These are phyloP conservation scores for Paracorniculantispora psalliotae DNA, from an alignment of 2,329 filamentous ascomycete species.

Conservation along the genomic window DNA sequence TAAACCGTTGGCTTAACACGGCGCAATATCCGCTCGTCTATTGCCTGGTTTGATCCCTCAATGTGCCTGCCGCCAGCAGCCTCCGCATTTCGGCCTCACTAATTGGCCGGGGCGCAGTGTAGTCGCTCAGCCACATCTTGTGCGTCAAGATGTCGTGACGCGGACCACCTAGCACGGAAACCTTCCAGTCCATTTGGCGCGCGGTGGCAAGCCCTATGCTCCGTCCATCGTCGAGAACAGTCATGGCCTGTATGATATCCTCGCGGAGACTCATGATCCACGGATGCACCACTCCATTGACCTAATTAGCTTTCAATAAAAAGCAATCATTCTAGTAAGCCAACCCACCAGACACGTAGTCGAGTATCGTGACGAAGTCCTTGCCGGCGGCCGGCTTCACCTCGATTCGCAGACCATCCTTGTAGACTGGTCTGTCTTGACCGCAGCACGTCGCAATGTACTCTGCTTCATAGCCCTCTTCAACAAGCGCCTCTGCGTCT, in stretches of 20 bases:
- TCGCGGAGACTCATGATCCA: constrained; percentile 8
- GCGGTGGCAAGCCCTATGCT: too few relatives aligned
- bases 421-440: constrained; percentile 21
- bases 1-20: too few relatives aligned
- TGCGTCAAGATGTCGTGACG: background rate
- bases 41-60: too few relatives aligned
- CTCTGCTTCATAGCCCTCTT: constrained; percentile 18
- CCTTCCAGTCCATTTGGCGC: background rate
- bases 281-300: constrained; percentile 5
- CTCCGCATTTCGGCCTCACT: background rate
- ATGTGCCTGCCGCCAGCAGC: background rate
- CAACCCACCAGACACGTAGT: constrained; percentile 8
- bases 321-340: background rate
- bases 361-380: constrained; percentile 24
- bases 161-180: background rate
- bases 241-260: constrained; percentile 7
- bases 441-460: constrained; percentile 23
- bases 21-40: too few relatives aligned
- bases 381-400: constrained; percentile 21
- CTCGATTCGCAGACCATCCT: constrained; percentile 18
- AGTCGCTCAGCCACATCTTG: constrained; percentile 1
- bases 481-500: constrained; percentile 18
- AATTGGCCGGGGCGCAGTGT: background rate
- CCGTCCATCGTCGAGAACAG: background rate
- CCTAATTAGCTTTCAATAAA: background rate